Evolutionary conservation across 306 rosid genomes (phyloP).

Genomic region (Prunus persica): Prunus_persica_NCBIv2 NC_034013.1:18279501-18280000

Average conservation of each 20-base stretch:
- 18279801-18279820: conserved; percentile 9
- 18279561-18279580: not conserved
- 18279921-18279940: not conserved
- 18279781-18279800: not conserved
- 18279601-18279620: conserved; percentile 85
- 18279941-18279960: not conserved
- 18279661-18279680: conserved; percentile 61
- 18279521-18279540: not conserved
- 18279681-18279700: conserved; percentile 32
- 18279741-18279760: conserved; percentile 40
- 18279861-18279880: not conserved
- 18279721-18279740: conserved; percentile 22
- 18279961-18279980: not conserved
- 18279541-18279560: not conserved
- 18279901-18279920: not conserved
- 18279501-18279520: not conserved
- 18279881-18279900: not conserved
- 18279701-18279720: conserved; percentile 18
- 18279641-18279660: conserved; percentile 96
- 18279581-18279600: conserved; percentile 29
- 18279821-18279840: not conserved
- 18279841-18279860: not conserved
- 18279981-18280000: not conserved
- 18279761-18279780: conserved; percentile 10
- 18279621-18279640: conserved; percentile 67